phyloP scores from a whole-genome alignment of 2,329 filamentous ascomycete species.

The Ascosphaera apis region DNA sequence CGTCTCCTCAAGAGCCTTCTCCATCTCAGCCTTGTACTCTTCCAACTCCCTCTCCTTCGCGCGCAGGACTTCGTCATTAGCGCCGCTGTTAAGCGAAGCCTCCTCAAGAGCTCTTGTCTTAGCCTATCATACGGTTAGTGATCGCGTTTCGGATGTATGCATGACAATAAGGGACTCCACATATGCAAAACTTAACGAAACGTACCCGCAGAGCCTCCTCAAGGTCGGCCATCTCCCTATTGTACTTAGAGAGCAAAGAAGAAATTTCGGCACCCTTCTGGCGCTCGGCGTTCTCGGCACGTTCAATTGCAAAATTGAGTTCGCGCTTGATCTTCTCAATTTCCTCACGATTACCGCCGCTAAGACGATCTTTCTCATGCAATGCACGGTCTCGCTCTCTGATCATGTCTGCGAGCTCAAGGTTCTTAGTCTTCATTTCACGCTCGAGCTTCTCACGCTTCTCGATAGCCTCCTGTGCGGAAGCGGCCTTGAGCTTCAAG shows the following conservation, averaged over 20 bases:
- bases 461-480: constrained; percentile 90
- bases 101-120: constrained; percentile 80
- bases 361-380: constrained; percentile 76
- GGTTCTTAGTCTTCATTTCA: constrained; percentile 97
- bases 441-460: constrained; percentile 83
- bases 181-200: too few relatives aligned
- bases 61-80: constrained; percentile 55
- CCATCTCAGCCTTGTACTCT: constrained; percentile 95
- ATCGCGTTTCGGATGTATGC: too few relatives aligned
- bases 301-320: constrained; percentile 72
- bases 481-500: constrained; percentile 88
- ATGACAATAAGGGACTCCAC: too few relatives aligned
- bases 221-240: constrained; percentile 87
- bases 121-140: constrained; percentile 32
- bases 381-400: constrained; percentile 80
- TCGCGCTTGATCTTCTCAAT: constrained; percentile 86
- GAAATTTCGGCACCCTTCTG: constrained; percentile 90
- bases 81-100: constrained; percentile 49
- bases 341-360: constrained; percentile 74
- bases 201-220: constrained; percentile 56
- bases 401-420: constrained; percentile 98
- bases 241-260: constrained; percentile 84
- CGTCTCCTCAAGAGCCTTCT: constrained; percentile 44
- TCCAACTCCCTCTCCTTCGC: constrained; percentile 97
- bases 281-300: constrained; percentile 75